phyloP scores from a whole-genome alignment of 2,329 filamentous ascomycete genomes.

The Alternaria novae-zelandiae region DNA sequence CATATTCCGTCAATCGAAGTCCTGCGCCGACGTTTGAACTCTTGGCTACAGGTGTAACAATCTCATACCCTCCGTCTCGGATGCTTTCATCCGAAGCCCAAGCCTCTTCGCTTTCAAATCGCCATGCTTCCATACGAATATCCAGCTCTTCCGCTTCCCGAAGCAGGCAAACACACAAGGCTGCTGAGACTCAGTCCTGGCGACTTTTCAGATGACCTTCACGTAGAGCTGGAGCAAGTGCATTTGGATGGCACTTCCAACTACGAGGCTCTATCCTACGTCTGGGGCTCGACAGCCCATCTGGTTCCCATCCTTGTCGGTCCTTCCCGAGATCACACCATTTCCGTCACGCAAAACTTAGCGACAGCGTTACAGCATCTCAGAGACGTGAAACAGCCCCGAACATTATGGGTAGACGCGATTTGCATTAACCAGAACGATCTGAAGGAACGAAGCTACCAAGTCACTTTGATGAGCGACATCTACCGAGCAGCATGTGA shows the following conservation, averaged over 20 bases:
- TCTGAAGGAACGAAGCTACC: neutral
- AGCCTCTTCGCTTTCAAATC: rapidly evolving
- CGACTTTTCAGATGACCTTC: neutral
- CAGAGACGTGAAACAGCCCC: neutral
- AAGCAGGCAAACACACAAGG: neutral
- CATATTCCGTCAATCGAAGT: too few relatives aligned
- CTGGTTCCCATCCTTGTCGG: neutral
- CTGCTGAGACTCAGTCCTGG: neutral
- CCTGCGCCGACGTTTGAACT: too few relatives aligned
- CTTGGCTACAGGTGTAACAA: too few relatives aligned
- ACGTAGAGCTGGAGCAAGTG: neutral
- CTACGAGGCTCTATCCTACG: neutral
- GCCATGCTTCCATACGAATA: neutral
- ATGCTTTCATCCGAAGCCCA: neutral
- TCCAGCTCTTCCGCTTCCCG: neutral
- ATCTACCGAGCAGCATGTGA: neutral
- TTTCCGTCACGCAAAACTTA: neutral
- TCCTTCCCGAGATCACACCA: neutral
- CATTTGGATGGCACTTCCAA: neutral
- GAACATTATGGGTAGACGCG: neutral
- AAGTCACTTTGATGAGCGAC: neutral
- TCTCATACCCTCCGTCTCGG: neutral
- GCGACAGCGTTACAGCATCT: neutral
- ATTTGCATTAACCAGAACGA: neutral
- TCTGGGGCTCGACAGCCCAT: neutral